These are phyloP conservation scores for Amauroascus niger DNA, from an alignment of 2,329 filamentous ascomycete genomes.

Conservation along the genomic window DNA sequence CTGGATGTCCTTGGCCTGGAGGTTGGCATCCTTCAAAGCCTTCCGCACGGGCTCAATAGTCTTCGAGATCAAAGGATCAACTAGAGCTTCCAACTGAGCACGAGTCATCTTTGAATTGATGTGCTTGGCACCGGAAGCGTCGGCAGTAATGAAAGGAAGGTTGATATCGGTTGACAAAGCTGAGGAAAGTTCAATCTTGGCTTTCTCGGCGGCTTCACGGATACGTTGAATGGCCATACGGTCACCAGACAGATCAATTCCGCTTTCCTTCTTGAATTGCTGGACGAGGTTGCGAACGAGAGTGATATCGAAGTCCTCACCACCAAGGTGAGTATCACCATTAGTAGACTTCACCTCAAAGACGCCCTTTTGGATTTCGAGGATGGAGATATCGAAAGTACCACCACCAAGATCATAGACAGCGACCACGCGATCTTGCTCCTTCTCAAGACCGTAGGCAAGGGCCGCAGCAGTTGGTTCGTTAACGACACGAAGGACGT, in stretches of 20 bases:
- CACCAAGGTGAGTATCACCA: slow-evolving; percentile 95
- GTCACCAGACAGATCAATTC: slow-evolving; percentile 80
- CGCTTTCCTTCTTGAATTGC: slow-evolving; percentile 93
- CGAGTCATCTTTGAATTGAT: slow-evolving; percentile 93
- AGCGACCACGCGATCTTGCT: slow-evolving; percentile 76
- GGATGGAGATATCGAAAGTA: slow-evolving; percentile 97
- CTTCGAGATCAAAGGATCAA: slow-evolving; percentile 75
- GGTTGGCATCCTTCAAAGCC: slow-evolving; percentile 88
- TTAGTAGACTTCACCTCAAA: slow-evolving; percentile 99
- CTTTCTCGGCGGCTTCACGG: slow-evolving; percentile 96
- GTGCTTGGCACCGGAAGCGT: slow-evolving; percentile 92
- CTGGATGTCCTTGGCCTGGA: slow-evolving; percentile 87
- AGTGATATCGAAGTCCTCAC: slow-evolving; percentile 94
- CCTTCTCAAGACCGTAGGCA: slow-evolving; percentile 93
- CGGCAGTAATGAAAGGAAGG: slow-evolving; percentile 96
- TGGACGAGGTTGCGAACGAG: slow-evolving; percentile 88
- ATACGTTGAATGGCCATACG: slow-evolving; percentile 99
- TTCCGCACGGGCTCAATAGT: slow-evolving; percentile 92
- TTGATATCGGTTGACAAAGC: slow-evolving; percentile 95
- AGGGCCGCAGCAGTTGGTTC: slow-evolving; percentile 94
- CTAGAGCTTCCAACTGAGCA: slow-evolving; percentile 83
- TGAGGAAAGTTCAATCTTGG: slow-evolving; percentile 96
- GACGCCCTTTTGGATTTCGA: slow-evolving; percentile 94
- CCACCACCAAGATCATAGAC: slow-evolving; percentile 98
- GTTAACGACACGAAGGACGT: slow-evolving; percentile 95